Evolutionary conservation across 2,329 filamentous ascomycete species (phyloP), one percentile per base, ranked within the genome.

Genomic region (Penicillium janthinellum): DNA sequence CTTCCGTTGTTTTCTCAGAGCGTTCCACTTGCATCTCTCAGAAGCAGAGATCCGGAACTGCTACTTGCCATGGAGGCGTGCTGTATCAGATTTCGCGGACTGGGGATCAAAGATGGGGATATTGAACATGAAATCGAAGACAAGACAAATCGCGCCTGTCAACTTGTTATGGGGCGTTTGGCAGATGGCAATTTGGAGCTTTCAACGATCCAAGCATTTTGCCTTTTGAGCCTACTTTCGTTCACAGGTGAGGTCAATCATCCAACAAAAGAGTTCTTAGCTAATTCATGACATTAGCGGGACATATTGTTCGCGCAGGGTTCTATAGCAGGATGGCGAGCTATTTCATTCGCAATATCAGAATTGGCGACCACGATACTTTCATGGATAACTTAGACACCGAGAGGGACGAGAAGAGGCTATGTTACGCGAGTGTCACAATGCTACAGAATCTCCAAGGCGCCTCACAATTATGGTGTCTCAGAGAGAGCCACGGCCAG

Each of bases 361-460:
- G 57, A 39, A 47, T 47, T 4, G 17, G 53, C 10, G 62, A 61
- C 14, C 37, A 66, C 7, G 64, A 63, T 4, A 62, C 56, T 37
- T 22, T 67, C 31, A 50, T 54, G n/a, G 31, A 58, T 8, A 56
- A 65, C 15, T 15, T 70, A 8, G 66, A 70, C 48, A 58, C 59
- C 3, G 67, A 70, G 17, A 51, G 50, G 7, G 67, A 70, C 51
- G 68, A 69, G 44, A 62, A 61, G 14, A 60, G 62, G 25, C 52
- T 66, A 3, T 77, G 76, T 58, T 66, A 73, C 0, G 65, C 69
- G 47, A 75, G 71, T 54, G 67, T 78, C n/a, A 61, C 71, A 14
- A 68, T 76, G 54, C 67, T 79, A 0, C 70, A 71, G 8, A 73
- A 77, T 39, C 70, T 79, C 0, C 74, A 76, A 35, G 76, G 77